Evolutionary conservation across 805 yeast genomes (phyloP).

Genomic region (Sugiyamaella floridensis): DNA sequence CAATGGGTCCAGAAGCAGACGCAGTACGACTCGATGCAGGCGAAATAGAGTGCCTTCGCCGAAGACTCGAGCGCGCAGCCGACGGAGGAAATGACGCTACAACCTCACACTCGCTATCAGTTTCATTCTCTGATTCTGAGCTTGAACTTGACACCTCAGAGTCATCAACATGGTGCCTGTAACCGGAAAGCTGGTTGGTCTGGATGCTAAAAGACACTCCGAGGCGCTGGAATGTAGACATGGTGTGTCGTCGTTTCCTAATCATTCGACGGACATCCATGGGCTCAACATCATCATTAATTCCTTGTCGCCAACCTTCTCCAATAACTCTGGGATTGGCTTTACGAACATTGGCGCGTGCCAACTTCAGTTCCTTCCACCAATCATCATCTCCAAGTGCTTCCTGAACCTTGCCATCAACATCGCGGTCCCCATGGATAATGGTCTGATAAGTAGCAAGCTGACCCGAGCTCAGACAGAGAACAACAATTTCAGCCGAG

Average conservation of each 20-base stretch:
- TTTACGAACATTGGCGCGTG: slow-evolving; percentile 35
- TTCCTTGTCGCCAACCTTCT: slow-evolving; percentile 1
- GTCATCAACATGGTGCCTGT: slow-evolving; percentile 7
- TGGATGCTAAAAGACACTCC: slow-evolving; percentile 79
- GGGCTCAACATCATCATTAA: slow-evolving; percentile 12
- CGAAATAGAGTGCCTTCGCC: not conserved
- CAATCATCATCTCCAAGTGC: slow-evolving; percentile 62
- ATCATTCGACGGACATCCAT: slow-evolving; percentile 1
- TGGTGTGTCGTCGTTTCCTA: slow-evolving; percentile 28
- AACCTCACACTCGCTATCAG: slow-evolving; percentile 18
- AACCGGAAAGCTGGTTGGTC: slow-evolving; percentile 42
- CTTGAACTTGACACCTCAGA: slow-evolving; percentile 16
- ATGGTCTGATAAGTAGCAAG: slow-evolving; percentile 65
- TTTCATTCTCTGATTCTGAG: slow-evolving; percentile 23
- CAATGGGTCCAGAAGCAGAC: not conserved
- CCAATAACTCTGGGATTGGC: slow-evolving; percentile 6
- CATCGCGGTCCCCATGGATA: slow-evolving; percentile 54
- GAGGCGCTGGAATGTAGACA: slow-evolving; percentile 63
- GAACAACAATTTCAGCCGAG: slow-evolving; percentile 69
- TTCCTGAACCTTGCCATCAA: slow-evolving; percentile 42
- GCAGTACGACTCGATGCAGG: not conserved
- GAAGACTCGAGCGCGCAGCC: not conserved
- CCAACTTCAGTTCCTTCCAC: slow-evolving; percentile 69
- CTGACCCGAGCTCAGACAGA: slow-evolving; percentile 53
- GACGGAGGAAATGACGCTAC: not conserved